Conservation (phyloP, 2,329 filamentous ascomycete genomes). For the Aspergillus clavatus region DNA sequence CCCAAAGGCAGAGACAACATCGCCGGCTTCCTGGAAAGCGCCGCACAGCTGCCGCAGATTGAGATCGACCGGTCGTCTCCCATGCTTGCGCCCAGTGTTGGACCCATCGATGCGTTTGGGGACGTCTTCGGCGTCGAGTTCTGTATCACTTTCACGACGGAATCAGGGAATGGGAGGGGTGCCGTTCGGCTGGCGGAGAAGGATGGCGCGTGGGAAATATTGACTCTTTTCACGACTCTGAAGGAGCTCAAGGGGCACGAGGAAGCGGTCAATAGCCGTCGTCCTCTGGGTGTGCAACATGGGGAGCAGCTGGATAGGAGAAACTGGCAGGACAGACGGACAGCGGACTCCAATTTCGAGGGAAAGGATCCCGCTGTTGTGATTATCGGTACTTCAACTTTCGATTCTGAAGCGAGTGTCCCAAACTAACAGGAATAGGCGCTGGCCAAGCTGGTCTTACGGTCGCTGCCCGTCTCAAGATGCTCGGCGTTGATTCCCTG, state of each 20-base stretch:
- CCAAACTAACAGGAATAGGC: slow-evolving; percentile 34
- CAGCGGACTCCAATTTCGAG: slow-evolving; percentile 47
- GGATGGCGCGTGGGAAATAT: slow-evolving; percentile 54
- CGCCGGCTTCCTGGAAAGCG: slow-evolving; percentile 28
- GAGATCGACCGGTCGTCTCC: slow-evolving; percentile 45
- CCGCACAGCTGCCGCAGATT: slow-evolving; percentile 43
- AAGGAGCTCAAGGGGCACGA: slow-evolving; percentile 51
- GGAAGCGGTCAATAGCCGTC: slow-evolving; percentile 44
- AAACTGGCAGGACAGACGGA: slow-evolving; percentile 58
- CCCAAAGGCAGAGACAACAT: slow-evolving; percentile 46
- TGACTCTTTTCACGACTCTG: slow-evolving; percentile 59
- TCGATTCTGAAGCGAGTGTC: neutral
- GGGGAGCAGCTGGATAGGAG: slow-evolving; percentile 48
- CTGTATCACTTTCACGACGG: slow-evolving; percentile 52
- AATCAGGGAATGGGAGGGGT: slow-evolving; percentile 53
- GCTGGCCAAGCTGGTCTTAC: slow-evolving; percentile 59
- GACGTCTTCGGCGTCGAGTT: slow-evolving; percentile 52
- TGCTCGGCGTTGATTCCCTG: slow-evolving; percentile 52
- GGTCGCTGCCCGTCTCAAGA: slow-evolving; percentile 55
- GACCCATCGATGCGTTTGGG: slow-evolving; percentile 48
- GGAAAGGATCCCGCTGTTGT: slow-evolving; percentile 55
- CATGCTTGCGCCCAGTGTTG: slow-evolving; percentile 42
- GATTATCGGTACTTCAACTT: slow-evolving; percentile 50
- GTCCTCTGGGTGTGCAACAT: slow-evolving; percentile 55
- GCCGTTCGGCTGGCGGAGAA: slow-evolving; percentile 48